Evolutionary conservation across 2,329 filamentous ascomycete genomes (phyloP), one percentile per base, ranked within the genome.

Genomic region (Colletotrichum aenigma): DNA sequence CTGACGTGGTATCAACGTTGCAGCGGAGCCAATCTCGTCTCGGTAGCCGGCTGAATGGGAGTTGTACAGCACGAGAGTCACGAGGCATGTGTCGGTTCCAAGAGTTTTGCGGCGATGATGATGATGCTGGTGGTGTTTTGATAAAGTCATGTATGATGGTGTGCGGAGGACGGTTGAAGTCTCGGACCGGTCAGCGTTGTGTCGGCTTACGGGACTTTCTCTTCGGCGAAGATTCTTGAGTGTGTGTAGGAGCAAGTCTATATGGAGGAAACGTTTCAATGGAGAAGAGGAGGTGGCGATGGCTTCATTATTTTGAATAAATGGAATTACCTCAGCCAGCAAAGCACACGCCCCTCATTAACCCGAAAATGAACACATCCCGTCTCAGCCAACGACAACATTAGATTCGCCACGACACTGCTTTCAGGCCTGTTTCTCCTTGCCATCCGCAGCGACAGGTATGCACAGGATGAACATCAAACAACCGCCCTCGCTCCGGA

Each of bases 401-500:
- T 2, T 15, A n/a, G 24, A 58, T 21, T 30, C 55, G 24, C 24
- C 55, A 30, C 15, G 15, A 34, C 12, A 1, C 24, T 61, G 13
- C 12, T 15, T 18, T 28, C 15, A 24, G 24, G 52, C 34, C n/a
- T 32, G 52, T 60, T 6, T 77, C 70, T 30, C 69, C 43, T 69
- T 65, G 1, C 70, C 76, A 21, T 70, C 58, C 48, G 48, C 64
- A 28, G 70, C 65, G 15, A 80, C 76, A 21, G 76, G 78, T 36
- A 81, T 78, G 65, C 77, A 78, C 7, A 79, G 67, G 71, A 83
- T 80, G 70, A 83, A 84, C 80, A 82, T 83, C 72, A 86, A 78
- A 75, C 84, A 87, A 6, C 84, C 84, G 7, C 80, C 65, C 36
- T 80, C 78, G 30, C 81, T 83, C 70, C 75, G 77, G 73, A 85